Evolutionary conservation across 1,139 yeast genomes (phyloP).

Genomic region (Meyerozyma smithsonii): DNA sequence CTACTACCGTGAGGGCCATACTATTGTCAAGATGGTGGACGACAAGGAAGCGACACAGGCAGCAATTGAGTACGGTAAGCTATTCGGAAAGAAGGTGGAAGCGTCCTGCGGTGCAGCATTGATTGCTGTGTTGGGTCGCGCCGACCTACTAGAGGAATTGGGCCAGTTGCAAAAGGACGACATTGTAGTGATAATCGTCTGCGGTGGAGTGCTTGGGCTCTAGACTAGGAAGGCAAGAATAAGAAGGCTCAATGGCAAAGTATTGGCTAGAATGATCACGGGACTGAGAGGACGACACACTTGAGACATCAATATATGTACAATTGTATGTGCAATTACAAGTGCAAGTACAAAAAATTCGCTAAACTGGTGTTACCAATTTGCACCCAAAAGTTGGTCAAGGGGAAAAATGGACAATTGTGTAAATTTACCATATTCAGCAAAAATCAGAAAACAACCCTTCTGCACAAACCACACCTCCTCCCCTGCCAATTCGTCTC

Average conservation of each 20-base stretch:
- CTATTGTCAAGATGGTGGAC: conserved; percentile 24
- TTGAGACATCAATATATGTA: not conserved
- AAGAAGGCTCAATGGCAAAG: too few relatives aligned
- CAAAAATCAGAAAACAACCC: too few relatives aligned
- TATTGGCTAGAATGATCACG: too few relatives aligned
- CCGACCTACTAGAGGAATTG: conserved; percentile 20
- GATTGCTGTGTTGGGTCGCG: conserved; percentile 21
- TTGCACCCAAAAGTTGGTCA: too few relatives aligned
- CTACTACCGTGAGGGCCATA: conserved; percentile 19
- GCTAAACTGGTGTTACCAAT: too few relatives aligned
- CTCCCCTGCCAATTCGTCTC: too few relatives aligned
- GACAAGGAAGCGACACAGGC: conserved; percentile 34
- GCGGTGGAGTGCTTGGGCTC: conserved; percentile 26
- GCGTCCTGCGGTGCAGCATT: conserved; percentile 44
- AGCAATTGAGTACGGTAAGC: conserved; percentile 21
- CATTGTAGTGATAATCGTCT: conserved; percentile 31
- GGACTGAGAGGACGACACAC: not conserved
- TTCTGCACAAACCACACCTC: too few relatives aligned
- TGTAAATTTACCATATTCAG: too few relatives aligned
- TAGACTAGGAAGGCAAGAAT: not conserved
- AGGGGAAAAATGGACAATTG: too few relatives aligned
- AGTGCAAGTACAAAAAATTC: not conserved
- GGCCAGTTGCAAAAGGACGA: conserved; percentile 24
- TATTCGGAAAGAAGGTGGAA: conserved; percentile 25
- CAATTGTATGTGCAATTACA: not conserved